A percentile compares a stretch with the other conserved stretches of the same genome.
Evolutionary conservation across 225 moss, liverwort and hornwort species (phyloP).

Genomic region (Takakia lepidozioides): DNA sequence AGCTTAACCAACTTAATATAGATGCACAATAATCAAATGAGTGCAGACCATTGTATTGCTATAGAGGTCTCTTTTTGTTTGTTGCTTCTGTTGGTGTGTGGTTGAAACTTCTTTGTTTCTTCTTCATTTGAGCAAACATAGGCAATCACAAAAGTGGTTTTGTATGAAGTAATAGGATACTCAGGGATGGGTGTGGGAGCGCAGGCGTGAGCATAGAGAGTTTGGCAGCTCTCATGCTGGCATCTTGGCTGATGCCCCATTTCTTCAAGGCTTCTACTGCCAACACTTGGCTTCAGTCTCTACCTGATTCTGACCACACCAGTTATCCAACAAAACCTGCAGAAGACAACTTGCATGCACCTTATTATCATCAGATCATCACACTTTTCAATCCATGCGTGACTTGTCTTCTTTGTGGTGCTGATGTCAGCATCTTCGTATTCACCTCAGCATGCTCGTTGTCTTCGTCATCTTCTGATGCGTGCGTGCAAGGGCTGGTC

Average conservation of each 20-base stretch:
- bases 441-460: slow-evolving; percentile 33
- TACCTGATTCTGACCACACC: slow-evolving; percentile 74
- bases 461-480: slow-evolving; percentile 41
- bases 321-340: slow-evolving; percentile 73
- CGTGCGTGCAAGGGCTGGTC: slow-evolving; percentile 58
- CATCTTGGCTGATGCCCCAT: slow-evolving; percentile 74
- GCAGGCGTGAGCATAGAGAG: slow-evolving; percentile 98
- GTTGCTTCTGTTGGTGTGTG: no score
- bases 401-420: slow-evolving; percentile 41
- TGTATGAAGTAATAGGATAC: no score
- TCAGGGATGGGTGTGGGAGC: slow-evolving; percentile 99
- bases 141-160: no score
- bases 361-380: slow-evolving; percentile 51
- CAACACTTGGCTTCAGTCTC: slow-evolving; percentile 2
- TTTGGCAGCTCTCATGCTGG: slow-evolving; percentile 76
- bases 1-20: no score
- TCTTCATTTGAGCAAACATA: no score
- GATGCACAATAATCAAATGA: no score
- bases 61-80: no score
- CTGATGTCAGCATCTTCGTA: slow-evolving; percentile 36
- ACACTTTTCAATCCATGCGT: slow-evolving; percentile 64
- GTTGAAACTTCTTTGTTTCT: no score
- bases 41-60: no score
- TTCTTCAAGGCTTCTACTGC: slow-evolving; percentile 67
- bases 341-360: slow-evolving; percentile 67